Evolutionary conservation across 2,329 filamentous ascomycete genomes (phyloP), one percentile per base, ranked within the genome.

Genomic region (Penicillium aurantiogriseum): DNA sequence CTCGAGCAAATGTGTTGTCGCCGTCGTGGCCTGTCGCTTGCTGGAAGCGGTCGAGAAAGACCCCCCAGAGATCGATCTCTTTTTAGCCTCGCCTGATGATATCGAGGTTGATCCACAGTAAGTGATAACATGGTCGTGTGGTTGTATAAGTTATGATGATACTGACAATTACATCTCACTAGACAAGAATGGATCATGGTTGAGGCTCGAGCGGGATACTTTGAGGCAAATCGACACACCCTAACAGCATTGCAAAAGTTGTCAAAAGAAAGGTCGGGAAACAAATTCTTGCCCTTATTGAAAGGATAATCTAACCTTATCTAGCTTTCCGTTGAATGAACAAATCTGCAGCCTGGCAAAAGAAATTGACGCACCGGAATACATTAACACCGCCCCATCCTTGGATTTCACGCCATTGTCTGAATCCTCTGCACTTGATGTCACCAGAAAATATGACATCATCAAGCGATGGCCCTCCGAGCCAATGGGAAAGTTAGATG

Each of bases 1-100:
- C 66, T 68, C 77, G 29, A 83, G 71, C 0, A 79, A 84, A 33
- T 92, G 89, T 62, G 83, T 88, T 40, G 79, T 94, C 4, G 92
- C 88, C 0, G 80, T 85, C 2, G 82, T 97, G 23, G 89, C 89
- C 5, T 89, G 89, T 17, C 81, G 90, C 13, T 85, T 86, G 0
- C 71, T 91, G 4, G 74, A 79, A 1, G 84, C 83, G 0, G 74
- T 95, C 0, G 81, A 88, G 39, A 79, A 84, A 33, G 83, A 85
- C 43, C 87, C 89, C 0, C 88, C 90, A 0, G 82, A 87, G 35
- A 82, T 96, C 17, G 91, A 96, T 63, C 77, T 96, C 0, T 88
- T 88, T 67, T 92, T 91, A 77, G 83, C 84, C 0, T 73, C 81
- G 8, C 67, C 79, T 0, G 76, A 84, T 3, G 83, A 92, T 25